Evolutionary conservation across 257 asterid genomes (phyloP).

Genomic region (Nicotiana sylvestris): DNA sequence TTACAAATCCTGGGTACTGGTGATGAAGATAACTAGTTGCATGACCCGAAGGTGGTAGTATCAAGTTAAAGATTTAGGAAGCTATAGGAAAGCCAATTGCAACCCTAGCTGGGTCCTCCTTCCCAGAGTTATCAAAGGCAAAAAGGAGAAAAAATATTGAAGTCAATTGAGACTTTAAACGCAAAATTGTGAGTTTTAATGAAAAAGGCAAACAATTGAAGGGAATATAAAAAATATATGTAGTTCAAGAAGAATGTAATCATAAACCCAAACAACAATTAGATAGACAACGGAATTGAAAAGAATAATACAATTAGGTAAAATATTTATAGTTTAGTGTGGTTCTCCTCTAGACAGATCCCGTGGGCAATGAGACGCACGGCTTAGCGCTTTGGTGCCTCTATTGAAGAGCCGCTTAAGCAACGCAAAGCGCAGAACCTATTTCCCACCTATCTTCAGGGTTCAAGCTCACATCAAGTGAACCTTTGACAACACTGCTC

Average conservation of each 20-base stretch:
- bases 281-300: not conserved
- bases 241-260: not conserved
- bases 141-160: no score
- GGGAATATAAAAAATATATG: not conserved
- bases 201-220: not conserved
- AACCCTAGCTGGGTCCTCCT: no score
- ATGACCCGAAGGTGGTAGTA: not conserved
- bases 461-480: not conserved
- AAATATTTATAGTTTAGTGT: not conserved
- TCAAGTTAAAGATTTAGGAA: not conserved
- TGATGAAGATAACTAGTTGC: not conserved
- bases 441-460: not conserved
- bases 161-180: not conserved
- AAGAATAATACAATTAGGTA: not conserved
- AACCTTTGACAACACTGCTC: not conserved
- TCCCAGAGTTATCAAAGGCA: no score
- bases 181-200: not conserved
- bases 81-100: not conserved
- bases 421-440: not conserved
- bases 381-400: not conserved
- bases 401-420: not conserved
- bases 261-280: not conserved
- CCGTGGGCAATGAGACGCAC: not conserved
- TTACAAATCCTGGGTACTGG: not conserved
- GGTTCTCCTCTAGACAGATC: not conserved